Evolutionary conservation across 495 filamentous ascomycete species (phyloP).

Genomic region (Neurospora sp.): DNA sequence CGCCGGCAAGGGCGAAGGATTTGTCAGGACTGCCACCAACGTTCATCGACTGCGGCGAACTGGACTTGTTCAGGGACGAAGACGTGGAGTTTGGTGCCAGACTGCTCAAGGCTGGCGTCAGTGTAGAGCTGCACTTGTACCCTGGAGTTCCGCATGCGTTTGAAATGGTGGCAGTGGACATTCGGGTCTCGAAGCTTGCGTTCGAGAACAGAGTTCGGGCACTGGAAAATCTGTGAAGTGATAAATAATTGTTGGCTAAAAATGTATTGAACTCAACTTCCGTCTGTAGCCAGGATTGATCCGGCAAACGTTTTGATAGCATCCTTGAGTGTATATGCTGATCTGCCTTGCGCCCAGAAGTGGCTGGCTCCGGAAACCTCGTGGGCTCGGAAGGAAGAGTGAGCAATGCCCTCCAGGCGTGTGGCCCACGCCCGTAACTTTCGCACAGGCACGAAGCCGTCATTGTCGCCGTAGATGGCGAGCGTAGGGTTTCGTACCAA

Average conservation of each 20-base stretch:
- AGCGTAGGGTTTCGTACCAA: slow-evolving; percentile 50
- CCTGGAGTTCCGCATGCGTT: slow-evolving; percentile 40
- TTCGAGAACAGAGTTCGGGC: slow-evolving; percentile 8
- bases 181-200: slow-evolving; percentile 6
- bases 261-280: neutral
- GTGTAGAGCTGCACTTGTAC: slow-evolving; percentile 42
- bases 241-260: neutral
- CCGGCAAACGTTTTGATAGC: slow-evolving; percentile 17
- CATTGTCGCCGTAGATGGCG: slow-evolving; percentile 68
- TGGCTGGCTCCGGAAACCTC: slow-evolving; percentile 67
- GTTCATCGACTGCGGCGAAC: slow-evolving; percentile 27
- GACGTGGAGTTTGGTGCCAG: slow-evolving; percentile 27
- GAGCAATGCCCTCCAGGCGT: slow-evolving; percentile 35
- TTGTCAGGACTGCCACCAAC: slow-evolving; percentile 26
- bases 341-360: slow-evolving; percentile 68
- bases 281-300: neutral
- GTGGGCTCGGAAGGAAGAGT: slow-evolving; percentile 37
- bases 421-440: slow-evolving; percentile 64
- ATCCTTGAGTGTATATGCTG: slow-evolving; percentile 40
- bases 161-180: slow-evolving; percentile 14
- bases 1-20: slow-evolving; percentile 23
- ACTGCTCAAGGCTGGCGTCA: slow-evolving; percentile 27
- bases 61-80: slow-evolving; percentile 38
- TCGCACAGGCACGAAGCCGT: slow-evolving; percentile 61
- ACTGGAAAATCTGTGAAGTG: slow-evolving; percentile 6